A percentile compares a stretch with the other conserved stretches of the same genome.
Conservation (phyloP, 2,329 filamentous ascomycete species). For the Pezicula neosporulosa region DNA sequence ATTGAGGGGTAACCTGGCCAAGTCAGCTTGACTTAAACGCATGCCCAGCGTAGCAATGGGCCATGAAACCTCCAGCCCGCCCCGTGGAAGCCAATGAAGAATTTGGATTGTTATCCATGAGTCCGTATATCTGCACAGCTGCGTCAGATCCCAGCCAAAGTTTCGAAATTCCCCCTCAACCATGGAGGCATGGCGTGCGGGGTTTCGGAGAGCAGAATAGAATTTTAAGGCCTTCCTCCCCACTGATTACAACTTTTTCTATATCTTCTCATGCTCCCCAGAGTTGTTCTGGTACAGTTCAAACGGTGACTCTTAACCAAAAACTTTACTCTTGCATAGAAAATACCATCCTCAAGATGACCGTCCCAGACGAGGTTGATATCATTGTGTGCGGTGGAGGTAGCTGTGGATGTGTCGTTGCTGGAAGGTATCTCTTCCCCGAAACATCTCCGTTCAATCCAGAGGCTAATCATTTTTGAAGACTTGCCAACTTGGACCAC, state of each 20-base stretch:
- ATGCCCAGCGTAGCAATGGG: background rate
- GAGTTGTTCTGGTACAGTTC: background rate
- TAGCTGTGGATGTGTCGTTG: conserved; percentile 59
- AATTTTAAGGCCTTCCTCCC: background rate
- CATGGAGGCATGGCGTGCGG: background rate
- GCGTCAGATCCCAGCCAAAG: no score
- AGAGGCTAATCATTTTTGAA: conserved; percentile 24
- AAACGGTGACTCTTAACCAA: no score
- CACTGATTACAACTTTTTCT: background rate
- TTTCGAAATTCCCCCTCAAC: background rate
- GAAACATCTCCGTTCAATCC: background rate
- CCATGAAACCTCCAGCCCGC: no score
- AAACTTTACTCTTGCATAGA: background rate
- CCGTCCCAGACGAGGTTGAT: conserved; percentile 71
- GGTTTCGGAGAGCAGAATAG: background rate
- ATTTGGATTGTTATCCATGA: no score
- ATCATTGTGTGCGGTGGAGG: conserved; percentile 78
- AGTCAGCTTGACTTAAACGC: background rate
- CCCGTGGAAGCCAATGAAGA: no score
- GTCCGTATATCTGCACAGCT: no score
- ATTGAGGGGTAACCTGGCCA: background rate
- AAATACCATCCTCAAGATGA: conserved; percentile 2
- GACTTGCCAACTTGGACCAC: conserved; percentile 72
- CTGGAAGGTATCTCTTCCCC: conserved; percentile 43
- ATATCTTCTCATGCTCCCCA: background rate